Evolutionary conservation across 805 yeast genomes (phyloP), one percentile per base, ranked within the genome.

Genomic region (Spathaspora girioi): DNA sequence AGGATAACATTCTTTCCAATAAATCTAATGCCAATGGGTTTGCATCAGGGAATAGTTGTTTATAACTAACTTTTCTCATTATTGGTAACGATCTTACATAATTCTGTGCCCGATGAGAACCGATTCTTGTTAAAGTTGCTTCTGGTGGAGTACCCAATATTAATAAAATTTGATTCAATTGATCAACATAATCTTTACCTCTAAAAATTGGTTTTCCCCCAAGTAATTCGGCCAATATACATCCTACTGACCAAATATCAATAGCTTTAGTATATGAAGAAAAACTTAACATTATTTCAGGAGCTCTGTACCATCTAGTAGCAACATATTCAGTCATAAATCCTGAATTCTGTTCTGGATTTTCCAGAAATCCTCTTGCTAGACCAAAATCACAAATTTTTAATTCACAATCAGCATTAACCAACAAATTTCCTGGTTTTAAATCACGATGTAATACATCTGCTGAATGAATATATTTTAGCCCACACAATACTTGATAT

Each of bases 231-330:
- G 98, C 99, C 50, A 94, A 73, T 52, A 94, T 92, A 71, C 99
- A 94, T 2, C 99, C 99, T 18, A 94, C 96, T 0, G 97, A 90
- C 99, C 99, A 94, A 51, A 94, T 80, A 68, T 94, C 99, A 53
- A 94, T 93, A 20, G 99, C 97, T 71, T 90, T 92, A 5, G 98
- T 89, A 68, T 93, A 93, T 53, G 92, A 89, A 67, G 94, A 96
- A 73, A 89, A 90, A 56, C 96, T 86, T 50, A 94, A 77, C 91
- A 94, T 93, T 69, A 94, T 91, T 65, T 94, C 99, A 0, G 99
- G 99, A 2, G 99, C 99, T 59, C 99, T 78, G 69, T 94, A 94
- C 99, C 99, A 94, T 66, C 99, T 80, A 0, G 99, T 94, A 31
- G 99, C 98, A 26, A 94, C 99, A 65, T 94, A 94, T 68, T 93